Conservation (phyloP, 371 early-diverging fungal genomes). For the Actinomucor elegans region DNA sequence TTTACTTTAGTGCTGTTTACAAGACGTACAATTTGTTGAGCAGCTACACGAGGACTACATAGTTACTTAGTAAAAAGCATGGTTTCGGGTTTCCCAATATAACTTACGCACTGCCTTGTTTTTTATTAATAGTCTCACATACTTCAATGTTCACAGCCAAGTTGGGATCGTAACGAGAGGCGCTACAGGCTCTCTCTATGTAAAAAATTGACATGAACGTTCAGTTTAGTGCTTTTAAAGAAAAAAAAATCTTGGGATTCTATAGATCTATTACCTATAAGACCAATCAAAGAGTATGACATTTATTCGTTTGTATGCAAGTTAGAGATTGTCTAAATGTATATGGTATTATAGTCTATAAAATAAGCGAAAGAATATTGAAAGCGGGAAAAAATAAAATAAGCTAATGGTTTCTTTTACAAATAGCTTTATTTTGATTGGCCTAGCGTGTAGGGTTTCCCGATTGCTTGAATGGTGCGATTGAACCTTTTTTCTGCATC, state of each 20-base stretch:
- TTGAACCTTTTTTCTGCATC: too few species aligned
- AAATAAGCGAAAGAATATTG: too few species aligned
- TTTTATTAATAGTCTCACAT: constrained; percentile 89
- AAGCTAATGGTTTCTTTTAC: too few species aligned
- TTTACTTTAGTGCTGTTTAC: constrained; percentile 72
- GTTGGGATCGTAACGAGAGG: constrained; percentile 73
- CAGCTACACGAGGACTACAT: constrained; percentile 82
- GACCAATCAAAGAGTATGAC: constrained; percentile 18
- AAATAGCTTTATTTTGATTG: too few species aligned
- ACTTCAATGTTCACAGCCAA: constrained; percentile 89
- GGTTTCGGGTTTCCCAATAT: too few species aligned
- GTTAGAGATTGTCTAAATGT: too few species aligned
- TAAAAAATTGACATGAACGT: neutral
- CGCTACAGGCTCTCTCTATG: constrained; percentile 79
- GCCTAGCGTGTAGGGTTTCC: too few species aligned
- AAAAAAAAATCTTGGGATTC: neutral
- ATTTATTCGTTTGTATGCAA: constrained; percentile 4
- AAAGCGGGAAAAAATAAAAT: too few species aligned
- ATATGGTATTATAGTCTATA: too few species aligned
- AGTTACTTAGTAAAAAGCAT: too few species aligned
- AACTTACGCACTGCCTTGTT: constrained; percentile 81
- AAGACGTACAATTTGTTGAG: constrained; percentile 73
- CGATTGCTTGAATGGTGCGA: too few species aligned
- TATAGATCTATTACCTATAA: constrained; percentile 17
- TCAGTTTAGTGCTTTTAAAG: neutral